Evolutionary conservation across 2,329 filamentous ascomycete species (phyloP).

Genomic region (Phyllosticta capitalensis): DNA sequence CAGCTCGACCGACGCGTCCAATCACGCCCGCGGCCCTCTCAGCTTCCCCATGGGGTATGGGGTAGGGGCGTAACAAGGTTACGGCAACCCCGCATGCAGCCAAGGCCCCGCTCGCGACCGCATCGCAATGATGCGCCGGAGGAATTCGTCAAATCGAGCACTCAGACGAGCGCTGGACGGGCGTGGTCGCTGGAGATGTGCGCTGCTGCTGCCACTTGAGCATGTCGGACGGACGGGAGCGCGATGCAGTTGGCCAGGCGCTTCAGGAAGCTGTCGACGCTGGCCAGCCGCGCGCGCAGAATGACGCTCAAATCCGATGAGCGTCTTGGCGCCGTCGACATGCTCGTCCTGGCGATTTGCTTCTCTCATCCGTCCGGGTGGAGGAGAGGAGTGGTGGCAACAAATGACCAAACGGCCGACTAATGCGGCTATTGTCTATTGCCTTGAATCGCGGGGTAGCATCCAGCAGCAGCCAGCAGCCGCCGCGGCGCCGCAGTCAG

Average conservation of each 20-base stretch:
- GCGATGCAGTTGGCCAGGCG: neutral
- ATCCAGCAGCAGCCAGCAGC: neutral
- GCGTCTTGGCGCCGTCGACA: neutral
- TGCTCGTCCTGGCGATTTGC: neutral
- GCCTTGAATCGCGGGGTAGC: neutral
- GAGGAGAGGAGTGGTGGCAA: neutral
- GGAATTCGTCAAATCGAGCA: neutral
- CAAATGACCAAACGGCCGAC: neutral
- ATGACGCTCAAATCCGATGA: neutral
- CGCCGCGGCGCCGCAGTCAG: neutral
- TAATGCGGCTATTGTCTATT: neutral
- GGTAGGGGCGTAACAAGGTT: neutral
- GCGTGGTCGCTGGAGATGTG: neutral
- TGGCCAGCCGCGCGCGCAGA: neutral
- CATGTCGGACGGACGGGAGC: neutral
- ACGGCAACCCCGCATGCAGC: neutral
- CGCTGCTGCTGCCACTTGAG: neutral
- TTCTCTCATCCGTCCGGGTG: neutral
- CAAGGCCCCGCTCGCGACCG: neutral
- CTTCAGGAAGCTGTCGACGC: neutral
- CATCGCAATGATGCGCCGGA: neutral
- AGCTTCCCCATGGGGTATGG: neutral
- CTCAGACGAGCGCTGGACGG: neutral
- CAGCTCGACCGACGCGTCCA: neutral
- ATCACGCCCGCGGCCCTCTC: neutral